Percentiles rank a stretch among this genome's conserved stretches.
Conservation (phyloP, 2,329 filamentous ascomycete species). For the Xylariaceae sp. region DNA sequence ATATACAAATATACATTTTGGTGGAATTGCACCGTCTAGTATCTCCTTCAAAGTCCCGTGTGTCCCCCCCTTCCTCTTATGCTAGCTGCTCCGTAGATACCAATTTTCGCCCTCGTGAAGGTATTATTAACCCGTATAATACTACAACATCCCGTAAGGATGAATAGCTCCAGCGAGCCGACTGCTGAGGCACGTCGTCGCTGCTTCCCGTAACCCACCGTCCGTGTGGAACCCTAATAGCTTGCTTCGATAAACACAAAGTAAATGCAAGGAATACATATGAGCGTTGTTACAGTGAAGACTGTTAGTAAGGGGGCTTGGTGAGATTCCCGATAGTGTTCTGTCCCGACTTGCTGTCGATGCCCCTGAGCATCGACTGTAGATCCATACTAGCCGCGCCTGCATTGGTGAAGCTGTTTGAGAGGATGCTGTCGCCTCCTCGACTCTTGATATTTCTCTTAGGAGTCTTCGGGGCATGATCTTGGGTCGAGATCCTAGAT, state of each 20-base stretch:
- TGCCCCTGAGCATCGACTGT: constrained; percentile 39
- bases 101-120: not conserved
- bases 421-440: constrained; percentile 34
- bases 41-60: constrained; percentile 11
- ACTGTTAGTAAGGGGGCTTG: constrained; percentile 36
- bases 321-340: constrained; percentile 38
- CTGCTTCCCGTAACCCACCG: no score
- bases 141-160: not conserved
- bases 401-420: constrained; percentile 27
- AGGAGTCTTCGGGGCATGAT: constrained; percentile 38
- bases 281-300: constrained; percentile 14
- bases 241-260: not conserved
- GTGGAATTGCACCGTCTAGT: constrained; percentile 21
- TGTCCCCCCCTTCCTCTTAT: constrained; percentile 7
- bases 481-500: constrained; percentile 39
- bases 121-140: not conserved
- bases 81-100: constrained; percentile 9
- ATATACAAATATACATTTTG: constrained; percentile 22
- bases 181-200: no score
- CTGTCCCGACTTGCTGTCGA: constrained; percentile 38
- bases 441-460: constrained; percentile 35
- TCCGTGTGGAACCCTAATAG: constrained; percentile 7
- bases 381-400: constrained; percentile 33
- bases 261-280: constrained; percentile 17
- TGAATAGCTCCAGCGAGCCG: no score